These are phyloP conservation scores for Jackrogersella minutella DNA, from an alignment of 495 filamentous ascomycete species.

Conservation along the genomic window DNA sequence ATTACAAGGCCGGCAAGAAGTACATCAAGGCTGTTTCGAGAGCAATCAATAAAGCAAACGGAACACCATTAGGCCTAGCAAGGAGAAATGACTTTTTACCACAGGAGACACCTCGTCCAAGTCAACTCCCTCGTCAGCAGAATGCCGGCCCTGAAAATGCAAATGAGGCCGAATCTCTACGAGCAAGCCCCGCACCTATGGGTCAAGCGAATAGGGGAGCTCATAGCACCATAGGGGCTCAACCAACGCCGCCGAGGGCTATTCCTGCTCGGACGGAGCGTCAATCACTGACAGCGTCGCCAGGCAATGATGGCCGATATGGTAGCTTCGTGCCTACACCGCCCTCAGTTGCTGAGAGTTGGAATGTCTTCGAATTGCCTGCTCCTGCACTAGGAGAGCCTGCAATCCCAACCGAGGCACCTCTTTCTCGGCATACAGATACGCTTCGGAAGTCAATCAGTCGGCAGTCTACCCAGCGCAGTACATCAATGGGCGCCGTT, in stretches of 20 bases:
- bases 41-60: conserved; percentile 70
- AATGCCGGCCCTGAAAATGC: conserved; percentile 10
- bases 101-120: conserved; percentile 29
- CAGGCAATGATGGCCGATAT: conserved; percentile 60
- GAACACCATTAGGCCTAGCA: conserved; percentile 52
- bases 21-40: conserved; percentile 81
- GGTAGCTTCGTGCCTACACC: conserved; percentile 79
- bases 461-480: conserved; percentile 27
- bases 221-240: conserved; percentile 28
- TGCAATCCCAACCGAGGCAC: conserved; percentile 47
- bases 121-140: conserved; percentile 38
- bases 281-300: conserved; percentile 45
- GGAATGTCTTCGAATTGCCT: conserved; percentile 67
- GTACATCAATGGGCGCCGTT: conserved; percentile 16
- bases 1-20: conserved; percentile 95
- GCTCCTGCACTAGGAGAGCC: conserved; percentile 73
- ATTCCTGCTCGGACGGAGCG: conserved; percentile 44
- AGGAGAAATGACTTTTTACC: conserved; percentile 35
- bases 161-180: conserved; percentile 37
- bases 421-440: conserved; percentile 2
- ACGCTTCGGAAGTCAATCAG: conserved; percentile 21
- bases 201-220: conserved; percentile 39
- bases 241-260: conserved; percentile 44
- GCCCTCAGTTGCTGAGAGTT: conserved; percentile 49
- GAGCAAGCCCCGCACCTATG: conserved; percentile 32